Percentiles rank a stretch among this genome's conserved stretches.
Evolutionary conservation across 345 rosid genomes (phyloP).

Genomic region (Eucalyptus marginata): DNA sequence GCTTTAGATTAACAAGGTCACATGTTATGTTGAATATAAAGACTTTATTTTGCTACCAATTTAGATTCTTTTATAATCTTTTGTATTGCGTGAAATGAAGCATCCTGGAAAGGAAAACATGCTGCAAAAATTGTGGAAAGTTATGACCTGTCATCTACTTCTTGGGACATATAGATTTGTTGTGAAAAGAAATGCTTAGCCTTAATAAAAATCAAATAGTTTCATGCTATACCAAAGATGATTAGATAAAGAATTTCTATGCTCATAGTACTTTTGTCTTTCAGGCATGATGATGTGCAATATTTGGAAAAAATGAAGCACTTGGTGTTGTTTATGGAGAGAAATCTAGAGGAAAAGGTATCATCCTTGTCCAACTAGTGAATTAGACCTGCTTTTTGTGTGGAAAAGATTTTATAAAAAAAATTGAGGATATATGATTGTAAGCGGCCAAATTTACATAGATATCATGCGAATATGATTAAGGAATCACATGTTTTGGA

Average conservation of each 20-base stretch:
- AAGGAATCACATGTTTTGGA: not conserved
- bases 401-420: not conserved
- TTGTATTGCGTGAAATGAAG: not conserved
- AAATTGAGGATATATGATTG: not conserved
- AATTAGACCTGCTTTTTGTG: not conserved
- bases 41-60: not conserved
- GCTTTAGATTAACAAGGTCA: not conserved
- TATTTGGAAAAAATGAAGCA: slow-evolving; percentile 87
- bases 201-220: not conserved
- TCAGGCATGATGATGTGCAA: slow-evolving; percentile 93
- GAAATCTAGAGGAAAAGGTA: slow-evolving; percentile 82
- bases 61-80: not conserved
- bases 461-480: not conserved
- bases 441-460: not conserved
- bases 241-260: not conserved
- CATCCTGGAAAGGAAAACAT: not conserved
- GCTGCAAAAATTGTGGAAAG: not conserved
- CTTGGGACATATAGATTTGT: not conserved
- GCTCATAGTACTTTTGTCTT: slow-evolving; percentile 9
- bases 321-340: slow-evolving; percentile 68
- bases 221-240: not conserved
- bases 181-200: not conserved
- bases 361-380: not conserved
- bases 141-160: not conserved
- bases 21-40: not conserved